Evolutionary conservation across 345 rosid species (phyloP).

Genomic region (Citrus trifoliata): DNA sequence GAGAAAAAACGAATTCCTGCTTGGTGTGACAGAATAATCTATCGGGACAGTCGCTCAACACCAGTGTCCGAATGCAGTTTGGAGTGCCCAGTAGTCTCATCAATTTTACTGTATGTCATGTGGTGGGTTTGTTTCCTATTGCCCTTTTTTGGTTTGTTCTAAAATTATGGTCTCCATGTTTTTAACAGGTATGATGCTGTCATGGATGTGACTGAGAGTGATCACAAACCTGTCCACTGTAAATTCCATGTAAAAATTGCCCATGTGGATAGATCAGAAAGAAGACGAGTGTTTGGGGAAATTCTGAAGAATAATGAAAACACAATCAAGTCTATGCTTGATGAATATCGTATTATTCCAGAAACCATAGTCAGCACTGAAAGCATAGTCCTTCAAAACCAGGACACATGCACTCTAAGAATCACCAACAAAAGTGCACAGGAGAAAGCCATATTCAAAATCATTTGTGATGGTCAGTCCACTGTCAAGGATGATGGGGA

Average conservation of each 20-base stretch:
- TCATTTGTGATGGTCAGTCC: constrained; percentile 69
- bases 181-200: constrained; percentile 77
- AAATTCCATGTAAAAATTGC: constrained; percentile 79
- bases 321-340: constrained; percentile 42
- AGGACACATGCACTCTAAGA: constrained; percentile 59
- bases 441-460: constrained; percentile 57
- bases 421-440: constrained; percentile 67
- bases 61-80: constrained; percentile 67
- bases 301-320: constrained; percentile 54
- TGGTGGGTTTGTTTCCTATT: background rate
- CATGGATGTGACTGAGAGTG: constrained; percentile 97
- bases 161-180: constrained; percentile 2
- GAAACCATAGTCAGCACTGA: constrained; percentile 62
- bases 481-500: constrained; percentile 57
- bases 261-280: constrained; percentile 89
- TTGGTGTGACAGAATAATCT: constrained; percentile 97
- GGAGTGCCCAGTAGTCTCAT: constrained; percentile 83
- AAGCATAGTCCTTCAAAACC: constrained; percentile 70
- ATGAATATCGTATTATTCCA: constrained; percentile 61
- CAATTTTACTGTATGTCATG: constrained; percentile 60
- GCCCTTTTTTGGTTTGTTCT: background rate
- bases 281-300: constrained; percentile 78
- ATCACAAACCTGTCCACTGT: constrained; percentile 98
- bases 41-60: constrained; percentile 70
- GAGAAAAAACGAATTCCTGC: constrained; percentile 99